Conservation (phyloP, 805 yeast genomes). For the Wickerhamomyces ciferrii region DNA sequence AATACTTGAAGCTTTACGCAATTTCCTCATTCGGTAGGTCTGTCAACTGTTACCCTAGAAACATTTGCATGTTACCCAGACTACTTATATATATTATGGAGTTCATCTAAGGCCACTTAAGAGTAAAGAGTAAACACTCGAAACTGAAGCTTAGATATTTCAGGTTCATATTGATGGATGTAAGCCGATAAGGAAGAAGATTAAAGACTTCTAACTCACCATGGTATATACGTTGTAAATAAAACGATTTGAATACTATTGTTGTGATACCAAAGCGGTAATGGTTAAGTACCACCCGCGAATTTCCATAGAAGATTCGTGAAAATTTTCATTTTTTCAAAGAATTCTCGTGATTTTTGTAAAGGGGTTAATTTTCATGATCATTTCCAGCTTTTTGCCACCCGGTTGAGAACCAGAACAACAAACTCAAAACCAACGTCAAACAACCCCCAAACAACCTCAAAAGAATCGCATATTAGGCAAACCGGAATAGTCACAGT, state of each 20-base stretch:
- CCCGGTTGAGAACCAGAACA: not conserved
- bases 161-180: no score
- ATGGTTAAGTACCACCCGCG: not conserved
- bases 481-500: not conserved
- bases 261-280: not conserved
- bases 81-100: no score
- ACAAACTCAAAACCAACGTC: not conserved
- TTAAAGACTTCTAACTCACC: no score
- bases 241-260: no score
- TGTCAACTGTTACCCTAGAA: not conserved
- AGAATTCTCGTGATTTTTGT: not conserved
- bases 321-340: not conserved
- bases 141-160: no score
- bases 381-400: not conserved
- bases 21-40: not conserved
- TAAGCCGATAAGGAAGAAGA: no score
- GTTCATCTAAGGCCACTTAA: no score
- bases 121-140: no score
- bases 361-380: not conserved
- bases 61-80: not conserved
- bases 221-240: no score
- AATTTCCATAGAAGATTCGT: not conserved
- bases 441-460: not conserved
- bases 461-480: not conserved
- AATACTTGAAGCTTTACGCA: not conserved